These are phyloP conservation scores for Arthrobotrys pseudoclavata DNA, from an alignment of 2,329 filamentous ascomycete species.

Conservation along the genomic window DNA sequence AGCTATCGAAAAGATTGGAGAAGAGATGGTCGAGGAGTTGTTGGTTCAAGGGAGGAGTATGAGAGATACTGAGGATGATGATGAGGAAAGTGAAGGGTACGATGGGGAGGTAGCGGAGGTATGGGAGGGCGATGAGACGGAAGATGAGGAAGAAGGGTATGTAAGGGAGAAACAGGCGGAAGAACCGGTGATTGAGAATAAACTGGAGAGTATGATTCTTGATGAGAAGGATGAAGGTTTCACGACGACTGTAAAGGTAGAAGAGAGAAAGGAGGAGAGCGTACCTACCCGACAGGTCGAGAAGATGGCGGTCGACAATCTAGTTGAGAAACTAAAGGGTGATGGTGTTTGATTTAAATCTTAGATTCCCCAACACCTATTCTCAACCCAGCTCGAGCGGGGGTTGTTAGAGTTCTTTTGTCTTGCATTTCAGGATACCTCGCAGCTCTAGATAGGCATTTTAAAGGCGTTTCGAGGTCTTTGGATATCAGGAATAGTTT, in stretches of 20 bases:
- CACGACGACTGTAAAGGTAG: neutral
- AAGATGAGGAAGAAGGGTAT: conserved; percentile 14
- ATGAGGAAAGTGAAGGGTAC: conserved; percentile 28
- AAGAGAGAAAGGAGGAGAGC: neutral
- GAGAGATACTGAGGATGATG: conserved; percentile 1
- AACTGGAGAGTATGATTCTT: neutral
- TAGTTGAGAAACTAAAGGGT: neutral
- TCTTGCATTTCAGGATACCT: neutral
- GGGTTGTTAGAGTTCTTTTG: neutral
- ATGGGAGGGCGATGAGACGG: conserved; percentile 16
- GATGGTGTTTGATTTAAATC: neutral
- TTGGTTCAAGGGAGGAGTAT: conserved; percentile 28
- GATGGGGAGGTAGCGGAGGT: conserved; percentile 34
- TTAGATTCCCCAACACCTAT: no score
- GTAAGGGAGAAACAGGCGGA: neutral
- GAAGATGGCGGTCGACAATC: conserved; percentile 20
- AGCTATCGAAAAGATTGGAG: conserved; percentile 52
- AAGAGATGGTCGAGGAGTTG: conserved; percentile 53
- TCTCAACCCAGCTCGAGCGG: no score
- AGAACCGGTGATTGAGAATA: neutral
- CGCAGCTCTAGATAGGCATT: conserved; percentile 29
- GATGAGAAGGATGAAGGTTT: neutral
- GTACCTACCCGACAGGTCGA: neutral
- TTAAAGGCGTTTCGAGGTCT: conserved; percentile 1
- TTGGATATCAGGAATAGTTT: no score